A percentile compares a stretch with the other conserved stretches of the same genome.
These are phyloP conservation scores for Hypoxylon lienhwacheense DNA, from an alignment of 495 filamentous ascomycete genomes.

Conservation along the genomic window DNA sequence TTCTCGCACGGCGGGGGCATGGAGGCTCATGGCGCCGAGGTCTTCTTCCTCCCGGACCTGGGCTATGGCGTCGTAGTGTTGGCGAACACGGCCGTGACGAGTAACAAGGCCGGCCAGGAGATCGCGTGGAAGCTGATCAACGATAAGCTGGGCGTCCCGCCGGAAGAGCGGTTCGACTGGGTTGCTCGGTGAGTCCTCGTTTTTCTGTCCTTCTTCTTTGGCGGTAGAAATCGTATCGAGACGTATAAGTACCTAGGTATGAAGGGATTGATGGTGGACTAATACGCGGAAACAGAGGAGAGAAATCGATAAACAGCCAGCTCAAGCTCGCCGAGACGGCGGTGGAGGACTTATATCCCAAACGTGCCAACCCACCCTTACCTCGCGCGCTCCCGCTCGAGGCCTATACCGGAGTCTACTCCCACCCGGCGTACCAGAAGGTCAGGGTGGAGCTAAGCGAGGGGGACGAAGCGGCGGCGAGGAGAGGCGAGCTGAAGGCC, in stretches of 20 bases:
- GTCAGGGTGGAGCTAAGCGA: conserved; percentile 37
- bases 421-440: conserved; percentile 46
- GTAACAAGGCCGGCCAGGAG: conserved; percentile 33
- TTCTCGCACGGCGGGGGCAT: conserved; percentile 52
- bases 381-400: conserved; percentile 39
- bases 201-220: not conserved
- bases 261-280: not conserved
- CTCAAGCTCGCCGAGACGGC: conserved; percentile 36
- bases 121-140: conserved; percentile 48
- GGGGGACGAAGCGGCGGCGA: not conserved
- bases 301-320: conserved; percentile 6
- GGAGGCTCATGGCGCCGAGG: conserved; percentile 47
- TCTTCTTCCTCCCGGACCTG: conserved; percentile 51
- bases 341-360: conserved; percentile 38
- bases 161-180: conserved; percentile 39
- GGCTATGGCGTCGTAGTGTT: conserved; percentile 51
- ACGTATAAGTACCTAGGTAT: not conserved
- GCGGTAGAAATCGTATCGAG: not conserved
- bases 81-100: conserved; percentile 47
- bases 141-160: conserved; percentile 40
- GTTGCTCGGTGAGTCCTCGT: conserved; percentile 26
- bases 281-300: conserved; percentile 6
- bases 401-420: conserved; percentile 47
- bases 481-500: conserved; percentile 25
- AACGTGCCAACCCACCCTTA: conserved; percentile 34